These are phyloP conservation scores for Amphicarpaea edgeworthii DNA, from an alignment of 306 rosid genomes.

Conservation along the genomic window DNA sequence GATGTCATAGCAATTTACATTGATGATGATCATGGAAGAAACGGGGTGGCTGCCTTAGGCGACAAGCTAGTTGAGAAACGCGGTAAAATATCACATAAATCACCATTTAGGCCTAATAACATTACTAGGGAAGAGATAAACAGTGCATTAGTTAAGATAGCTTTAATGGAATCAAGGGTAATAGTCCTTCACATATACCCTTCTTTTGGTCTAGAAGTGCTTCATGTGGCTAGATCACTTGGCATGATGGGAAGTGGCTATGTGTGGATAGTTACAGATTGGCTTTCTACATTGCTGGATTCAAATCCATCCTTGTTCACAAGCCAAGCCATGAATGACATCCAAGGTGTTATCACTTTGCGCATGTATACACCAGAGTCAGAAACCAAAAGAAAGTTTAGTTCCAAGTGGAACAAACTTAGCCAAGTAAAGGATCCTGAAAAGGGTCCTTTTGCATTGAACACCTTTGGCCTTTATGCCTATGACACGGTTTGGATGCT, in stretches of 20 bases:
- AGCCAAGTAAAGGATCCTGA: conserved; percentile 38
- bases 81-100: conserved; percentile 69
- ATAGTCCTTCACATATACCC: conserved; percentile 63
- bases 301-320: conserved; percentile 48
- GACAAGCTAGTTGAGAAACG: conserved; percentile 73
- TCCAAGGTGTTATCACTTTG: conserved; percentile 75
- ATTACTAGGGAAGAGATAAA: conserved; percentile 55
- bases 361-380: conserved; percentile 70
- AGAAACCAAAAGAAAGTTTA: conserved; percentile 55
- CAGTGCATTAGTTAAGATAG: conserved; percentile 58
- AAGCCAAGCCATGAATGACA: conserved; percentile 49
- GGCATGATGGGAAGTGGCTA: conserved; percentile 75
- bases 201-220: conserved; percentile 53
- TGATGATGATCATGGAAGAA: conserved; percentile 88
- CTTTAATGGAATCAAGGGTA: conserved; percentile 69
- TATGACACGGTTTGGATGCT: conserved; percentile 84
- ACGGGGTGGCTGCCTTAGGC: conserved; percentile 70
- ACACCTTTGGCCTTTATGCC: conserved; percentile 64
- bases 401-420: conserved; percentile 66
- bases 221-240: conserved; percentile 57
- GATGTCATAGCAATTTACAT: conserved; percentile 75
- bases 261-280: conserved; percentile 80
- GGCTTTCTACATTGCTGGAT: conserved; percentile 69
- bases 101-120: conserved; percentile 48
- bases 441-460: conserved; percentile 53